Percentiles rank a stretch among this genome's conserved stretches.
phyloP scores from a whole-genome alignment of 1,284 basidiomycete species.

The Golubevia sp. region DNA sequence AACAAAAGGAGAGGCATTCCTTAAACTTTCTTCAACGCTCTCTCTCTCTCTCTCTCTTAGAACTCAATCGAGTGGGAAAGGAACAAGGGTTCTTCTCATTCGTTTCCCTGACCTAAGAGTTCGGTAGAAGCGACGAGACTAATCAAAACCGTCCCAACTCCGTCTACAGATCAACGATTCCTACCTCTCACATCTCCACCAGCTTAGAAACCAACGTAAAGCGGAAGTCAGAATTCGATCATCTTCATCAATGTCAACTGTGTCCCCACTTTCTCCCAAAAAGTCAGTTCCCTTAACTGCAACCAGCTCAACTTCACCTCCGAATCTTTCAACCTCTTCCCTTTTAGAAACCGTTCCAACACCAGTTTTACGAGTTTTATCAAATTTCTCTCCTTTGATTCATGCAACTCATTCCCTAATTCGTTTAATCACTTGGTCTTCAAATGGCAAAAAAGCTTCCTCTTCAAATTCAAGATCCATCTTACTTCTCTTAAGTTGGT shows the following conservation, averaged over 20 bases:
- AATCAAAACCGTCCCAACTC: background rate
- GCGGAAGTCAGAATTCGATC: background rate
- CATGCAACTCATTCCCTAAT: conserved; percentile 31
- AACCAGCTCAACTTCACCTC: background rate
- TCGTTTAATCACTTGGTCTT: conserved; percentile 51
- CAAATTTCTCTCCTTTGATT: conserved; percentile 23
- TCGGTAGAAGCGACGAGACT: too few relatives aligned
- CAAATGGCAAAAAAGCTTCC: too few relatives aligned
- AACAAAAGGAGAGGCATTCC: too few relatives aligned
- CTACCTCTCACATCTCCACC: conserved; percentile 6
- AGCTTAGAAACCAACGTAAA: conserved; percentile 6
- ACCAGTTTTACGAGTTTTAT: conserved; percentile 4
- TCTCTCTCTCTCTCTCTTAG: too few relatives aligned
- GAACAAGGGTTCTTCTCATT: too few relatives aligned
- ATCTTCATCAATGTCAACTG: background rate
- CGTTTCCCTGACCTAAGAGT: too few relatives aligned
- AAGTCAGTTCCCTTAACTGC: background rate
- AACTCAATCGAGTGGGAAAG: too few relatives aligned
- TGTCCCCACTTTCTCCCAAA: background rate
- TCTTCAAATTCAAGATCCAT: conserved; percentile 18
- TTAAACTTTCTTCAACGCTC: too few relatives aligned
- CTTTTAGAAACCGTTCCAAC: conserved; percentile 5
- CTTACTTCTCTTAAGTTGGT: conserved; percentile 46
- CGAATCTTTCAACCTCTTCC: background rate
- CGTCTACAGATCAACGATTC: conserved; percentile 7